Evolutionary conservation across 106 monocot species (phyloP).

Genomic region (Triglochin maritima): DNA sequence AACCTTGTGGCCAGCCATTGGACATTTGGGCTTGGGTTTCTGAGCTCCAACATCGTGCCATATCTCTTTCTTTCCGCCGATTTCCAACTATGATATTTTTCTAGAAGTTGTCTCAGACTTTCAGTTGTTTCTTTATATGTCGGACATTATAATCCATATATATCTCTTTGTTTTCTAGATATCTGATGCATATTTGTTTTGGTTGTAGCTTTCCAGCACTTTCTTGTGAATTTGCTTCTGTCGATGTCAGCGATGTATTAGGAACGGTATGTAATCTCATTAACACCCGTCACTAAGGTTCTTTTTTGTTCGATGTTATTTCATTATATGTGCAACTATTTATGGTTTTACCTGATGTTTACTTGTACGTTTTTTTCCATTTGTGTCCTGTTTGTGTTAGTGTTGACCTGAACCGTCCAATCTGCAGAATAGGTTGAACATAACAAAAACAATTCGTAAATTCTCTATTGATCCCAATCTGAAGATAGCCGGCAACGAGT

Average conservation of each 20-base stretch:
- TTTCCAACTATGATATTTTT: too few species aligned
- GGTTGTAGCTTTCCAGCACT: conserved; percentile 87
- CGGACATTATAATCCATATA: too few species aligned
- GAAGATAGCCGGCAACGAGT: conserved; percentile 72
- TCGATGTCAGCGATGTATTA: conserved; percentile 90
- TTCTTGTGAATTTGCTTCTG: conserved; percentile 99
- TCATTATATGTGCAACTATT: background rate
- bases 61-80: too few species aligned
- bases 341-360: background rate
- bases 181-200: background rate
- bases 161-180: background rate
- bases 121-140: too few species aligned
- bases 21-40: too few species aligned
- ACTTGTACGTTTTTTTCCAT: background rate
- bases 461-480: conserved; percentile 90
- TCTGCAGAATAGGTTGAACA: conserved; percentile 96
- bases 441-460: conserved; percentile 94
- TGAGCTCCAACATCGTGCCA: too few species aligned
- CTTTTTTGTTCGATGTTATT: background rate
- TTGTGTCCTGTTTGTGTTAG: background rate
- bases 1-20: too few species aligned
- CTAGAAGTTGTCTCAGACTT: too few species aligned
- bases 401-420: conserved; percentile 4
- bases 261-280: conserved; percentile 58
- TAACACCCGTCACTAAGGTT: background rate